Conservation (phyloP, 129 eudicot species). For the Logfia minima region DNA sequence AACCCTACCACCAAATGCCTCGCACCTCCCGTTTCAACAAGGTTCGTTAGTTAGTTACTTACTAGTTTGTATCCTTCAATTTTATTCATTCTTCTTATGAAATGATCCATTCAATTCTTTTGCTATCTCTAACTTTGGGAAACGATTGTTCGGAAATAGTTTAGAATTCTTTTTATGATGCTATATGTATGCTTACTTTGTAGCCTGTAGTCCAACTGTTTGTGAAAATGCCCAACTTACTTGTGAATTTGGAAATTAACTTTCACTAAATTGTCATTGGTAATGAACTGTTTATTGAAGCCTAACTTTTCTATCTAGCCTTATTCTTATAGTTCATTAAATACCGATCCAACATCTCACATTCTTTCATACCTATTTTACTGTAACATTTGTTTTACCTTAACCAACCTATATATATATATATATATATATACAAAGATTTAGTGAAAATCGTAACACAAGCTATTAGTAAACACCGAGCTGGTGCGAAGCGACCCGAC, state of each 20-base stretch:
- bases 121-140: not conserved
- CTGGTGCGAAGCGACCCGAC: too few species aligned
- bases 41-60: not conserved
- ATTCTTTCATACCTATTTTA: too few species aligned
- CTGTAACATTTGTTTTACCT: not conserved
- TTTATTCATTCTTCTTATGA: not conserved
- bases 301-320: too few species aligned
- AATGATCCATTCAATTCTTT: too few species aligned
- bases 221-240: conserved; percentile 41
- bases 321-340: too few species aligned
- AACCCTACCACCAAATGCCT: not conserved
- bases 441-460: too few species aligned
- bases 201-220: conserved; percentile 44
- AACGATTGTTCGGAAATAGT: not conserved
- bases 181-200: not conserved
- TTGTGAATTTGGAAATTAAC: not conserved
- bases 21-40: not conserved
- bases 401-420: too few species aligned
- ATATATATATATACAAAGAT: too few species aligned
- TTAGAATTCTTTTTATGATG: not conserved
- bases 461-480: too few species aligned
- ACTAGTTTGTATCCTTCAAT: not conserved
- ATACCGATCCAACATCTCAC: not conserved
- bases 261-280: not conserved
- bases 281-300: not conserved